Percentiles rank a stretch among this genome's conserved stretches.
These are phyloP conservation scores for Aspergillus flavus DNA, from an alignment of 2,329 filamentous ascomycete species.

Conservation along the genomic window DNA sequence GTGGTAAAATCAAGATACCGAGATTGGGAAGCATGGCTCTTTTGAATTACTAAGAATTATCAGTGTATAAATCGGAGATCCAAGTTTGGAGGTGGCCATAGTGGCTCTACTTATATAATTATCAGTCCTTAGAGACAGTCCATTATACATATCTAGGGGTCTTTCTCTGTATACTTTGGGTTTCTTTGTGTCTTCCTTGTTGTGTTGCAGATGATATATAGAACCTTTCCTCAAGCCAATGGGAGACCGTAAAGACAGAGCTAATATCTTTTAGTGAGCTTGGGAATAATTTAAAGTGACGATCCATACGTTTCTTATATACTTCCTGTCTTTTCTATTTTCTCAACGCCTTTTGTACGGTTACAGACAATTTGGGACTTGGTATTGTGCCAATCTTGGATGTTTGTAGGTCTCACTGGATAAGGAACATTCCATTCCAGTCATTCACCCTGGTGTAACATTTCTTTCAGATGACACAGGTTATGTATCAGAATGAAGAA, in stretches of 20 bases:
- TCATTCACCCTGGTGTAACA: neutral
- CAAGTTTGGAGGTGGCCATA: too few species aligned
- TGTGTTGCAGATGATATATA: neutral
- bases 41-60: too few species aligned
- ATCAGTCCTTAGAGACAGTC: neutral
- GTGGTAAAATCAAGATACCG: neutral
- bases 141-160: neutral
- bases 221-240: neutral
- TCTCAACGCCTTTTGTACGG: neutral
- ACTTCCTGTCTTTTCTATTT: neutral
- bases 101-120: neutral
- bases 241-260: neutral
- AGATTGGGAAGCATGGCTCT: too few species aligned
- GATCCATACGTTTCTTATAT: neutral
- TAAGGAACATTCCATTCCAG: neutral
- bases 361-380: neutral
- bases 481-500: neutral
- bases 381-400: neutral
- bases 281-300: neutral
- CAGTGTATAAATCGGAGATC: too few species aligned
- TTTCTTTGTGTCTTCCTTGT: neutral
- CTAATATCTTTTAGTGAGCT: neutral
- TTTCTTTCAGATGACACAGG: neutral
- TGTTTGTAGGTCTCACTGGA: neutral
- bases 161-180: neutral